Percentiles rank a stretch among this genome's conserved stretches.
Evolutionary conservation across 2,329 filamentous ascomycete species (phyloP).

Genomic region (Exophiala lecanii-corni): DNA sequence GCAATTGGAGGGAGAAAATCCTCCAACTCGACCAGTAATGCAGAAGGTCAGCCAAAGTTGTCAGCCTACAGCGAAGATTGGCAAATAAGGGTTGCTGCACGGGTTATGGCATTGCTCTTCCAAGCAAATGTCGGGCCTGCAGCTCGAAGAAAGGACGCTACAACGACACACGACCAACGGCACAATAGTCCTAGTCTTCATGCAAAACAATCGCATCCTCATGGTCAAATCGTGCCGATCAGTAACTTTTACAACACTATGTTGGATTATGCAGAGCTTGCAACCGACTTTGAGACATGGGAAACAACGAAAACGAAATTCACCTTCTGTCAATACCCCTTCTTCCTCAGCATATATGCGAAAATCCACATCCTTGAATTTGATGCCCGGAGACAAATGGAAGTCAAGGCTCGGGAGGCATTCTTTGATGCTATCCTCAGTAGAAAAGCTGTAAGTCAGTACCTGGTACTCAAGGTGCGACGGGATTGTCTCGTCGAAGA

Average conservation of each 20-base stretch:
- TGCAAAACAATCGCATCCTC: constrained; percentile 41
- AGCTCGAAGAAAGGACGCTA: constrained; percentile 36
- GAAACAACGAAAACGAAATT: constrained; percentile 70
- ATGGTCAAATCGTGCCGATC: constrained; percentile 68
- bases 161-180: constrained; percentile 27
- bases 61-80: constrained; percentile 75
- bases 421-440: constrained; percentile 87
- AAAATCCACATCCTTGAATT: constrained; percentile 89
- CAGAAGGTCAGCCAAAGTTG: constrained; percentile 43
- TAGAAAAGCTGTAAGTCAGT: constrained; percentile 67
- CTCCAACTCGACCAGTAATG: constrained; percentile 53
- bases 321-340: constrained; percentile 87
- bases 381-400: constrained; percentile 85
- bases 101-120: constrained; percentile 75
- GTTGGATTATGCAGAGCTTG: constrained; percentile 78
- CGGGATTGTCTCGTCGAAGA: constrained; percentile 59
- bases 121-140: constrained; percentile 65
- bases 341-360: constrained; percentile 84
- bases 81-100: constrained; percentile 78
- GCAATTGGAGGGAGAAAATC: constrained; percentile 55
- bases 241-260: constrained; percentile 85
- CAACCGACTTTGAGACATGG: constrained; percentile 84
- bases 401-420: constrained; percentile 77
- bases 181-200: constrained; percentile 37
- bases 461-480: constrained; percentile 70